Base-by-base conservation (phyloP, 2,329 filamentous ascomycete species). In the Nemania sp. region DNA sequence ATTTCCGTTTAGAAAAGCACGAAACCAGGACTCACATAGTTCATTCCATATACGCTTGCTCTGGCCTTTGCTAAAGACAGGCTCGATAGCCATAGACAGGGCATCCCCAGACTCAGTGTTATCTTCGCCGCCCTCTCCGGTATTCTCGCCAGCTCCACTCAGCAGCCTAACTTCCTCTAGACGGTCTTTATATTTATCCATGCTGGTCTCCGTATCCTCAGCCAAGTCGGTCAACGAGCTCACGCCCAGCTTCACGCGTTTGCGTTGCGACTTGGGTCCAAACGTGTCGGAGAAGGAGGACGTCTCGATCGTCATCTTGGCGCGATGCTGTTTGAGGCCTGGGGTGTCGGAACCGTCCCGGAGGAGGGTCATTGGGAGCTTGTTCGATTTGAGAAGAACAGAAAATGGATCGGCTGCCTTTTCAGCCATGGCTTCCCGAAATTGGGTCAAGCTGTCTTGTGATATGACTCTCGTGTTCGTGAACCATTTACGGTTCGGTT, bases 401-500 rank as follows among this genome's bases (percentile, higher is more conserved):
- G 89, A 88, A 73, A 96, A 97, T 0, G 94, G 94, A 68, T 99
- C 91, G 15, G 86, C 86, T 47, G 90, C 86, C 73, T 92, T 89
- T 73, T 96, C 91, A 36, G 90, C 90, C 74, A 99, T 93, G 22
- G 94, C 94, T 56, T 92, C 88, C 58, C 94, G 86, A 75, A 99
- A 99, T 2, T 89, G 86, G 39, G 83, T 83, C 59, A 97, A 80
- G 3, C 91, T 90, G 70, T 96, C 90, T 70, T 97, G 93, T 1
- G 89, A 91, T 67, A 97, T 96, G 46, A 85, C 82, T 62, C 94
- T 80, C 28, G 93, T 96, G 73, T 97, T 97, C 66, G 88, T 90
- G 76, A 99, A 99, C 94, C 94, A 99, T 76, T 95, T 95, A 67
- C 94, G 83, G 75, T 97, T 95, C 44, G 94, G 94, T 77, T 97